Evolutionary conservation across 495 filamentous ascomycete species (phyloP), one percentile per base, ranked within the genome.

Genomic region (Podospora australis): DNA sequence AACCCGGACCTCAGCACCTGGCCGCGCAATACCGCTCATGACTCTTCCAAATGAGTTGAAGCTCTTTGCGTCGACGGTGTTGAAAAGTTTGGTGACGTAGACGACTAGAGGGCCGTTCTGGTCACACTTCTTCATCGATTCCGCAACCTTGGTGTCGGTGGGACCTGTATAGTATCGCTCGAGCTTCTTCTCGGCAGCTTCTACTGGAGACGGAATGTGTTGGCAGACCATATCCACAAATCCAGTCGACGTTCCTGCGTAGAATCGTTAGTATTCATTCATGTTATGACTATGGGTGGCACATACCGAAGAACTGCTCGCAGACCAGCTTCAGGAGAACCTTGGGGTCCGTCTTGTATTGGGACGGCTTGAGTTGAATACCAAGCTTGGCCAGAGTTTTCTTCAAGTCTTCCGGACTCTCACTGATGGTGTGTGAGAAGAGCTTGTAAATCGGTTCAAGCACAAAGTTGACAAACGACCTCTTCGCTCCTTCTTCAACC

Each of bases 401-500:
- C 63, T 88, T 91, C 39, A 98, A 68, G 54, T 94, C 88, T 41
- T 89, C 82, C 0, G 92, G 87, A 54, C 84, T 90, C 59, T 95
- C 84, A 58, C 90, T 91, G 53, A 98, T 86, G 9, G 91, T 92
- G 64, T 97, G 94, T 6, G 91, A 90, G 66, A 92, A 97, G 25
- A 98, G 74, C 62, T 98, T 98, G 73, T 98, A 98, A 48, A 98
- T 88, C 21, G 92, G 94, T 61, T 98, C 94, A 32, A 98, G 71
- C 28, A 98, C 77, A 56, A 97, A 98, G 60, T 95, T 83, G 52
- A 97, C 87, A 67, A 98, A 98, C 7, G 87, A 83, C 34, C 92
- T 76, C 64, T 83, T 91, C 7, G 89, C 81, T 24, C 78, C 71
- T 53, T 90, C 80, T 59, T 98, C 92, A 19, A 87, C 60, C 24